Conservation (phyloP, 139 green algal species). For the Volvox reticuliferus region DNA sequence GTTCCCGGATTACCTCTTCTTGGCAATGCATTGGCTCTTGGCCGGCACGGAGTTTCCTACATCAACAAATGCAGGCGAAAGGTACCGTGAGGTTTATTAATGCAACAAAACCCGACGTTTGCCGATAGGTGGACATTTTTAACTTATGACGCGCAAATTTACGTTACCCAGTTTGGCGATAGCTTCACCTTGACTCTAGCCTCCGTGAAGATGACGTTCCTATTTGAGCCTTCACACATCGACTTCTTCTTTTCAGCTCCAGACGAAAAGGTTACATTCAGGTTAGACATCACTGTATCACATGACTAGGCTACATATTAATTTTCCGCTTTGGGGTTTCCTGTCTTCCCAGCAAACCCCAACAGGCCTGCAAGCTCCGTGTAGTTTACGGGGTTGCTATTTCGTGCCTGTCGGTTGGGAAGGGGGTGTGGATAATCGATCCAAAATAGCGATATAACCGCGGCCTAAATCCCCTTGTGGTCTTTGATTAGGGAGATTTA, state of each 20-base stretch:
- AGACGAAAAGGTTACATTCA: conserved; percentile 74
- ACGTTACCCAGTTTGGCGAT: conserved; percentile 9
- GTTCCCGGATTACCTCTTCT: conserved; percentile 65
- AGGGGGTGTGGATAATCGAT: too few species aligned
- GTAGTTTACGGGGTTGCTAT: too few species aligned
- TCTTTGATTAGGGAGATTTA: too few species aligned
- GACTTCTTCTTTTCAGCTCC: conserved; percentile 72
- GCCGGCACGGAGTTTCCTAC: conserved; percentile 55
- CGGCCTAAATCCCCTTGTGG: too few species aligned
- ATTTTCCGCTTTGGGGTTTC: too few species aligned
- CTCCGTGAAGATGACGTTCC: conserved; percentile 68
- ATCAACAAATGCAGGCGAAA: conserved; percentile 52
- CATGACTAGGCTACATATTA: too few species aligned
- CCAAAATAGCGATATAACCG: too few species aligned
- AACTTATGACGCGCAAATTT: background rate
- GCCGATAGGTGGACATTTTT: background rate
- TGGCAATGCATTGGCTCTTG: conserved; percentile 58
- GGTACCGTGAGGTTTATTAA: conserved; percentile 6
- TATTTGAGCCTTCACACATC: conserved; percentile 66
- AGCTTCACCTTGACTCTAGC: conserved; percentile 29
- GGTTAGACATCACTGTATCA: conserved; percentile 20
- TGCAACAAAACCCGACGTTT: background rate
- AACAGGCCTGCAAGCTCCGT: too few species aligned
- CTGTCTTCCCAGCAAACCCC: too few species aligned
- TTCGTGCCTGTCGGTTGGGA: too few species aligned